These are phyloP conservation scores for Chlorella sp. DNA, from an alignment of 139 green algal genomes.

Conservation along the genomic window DNA sequence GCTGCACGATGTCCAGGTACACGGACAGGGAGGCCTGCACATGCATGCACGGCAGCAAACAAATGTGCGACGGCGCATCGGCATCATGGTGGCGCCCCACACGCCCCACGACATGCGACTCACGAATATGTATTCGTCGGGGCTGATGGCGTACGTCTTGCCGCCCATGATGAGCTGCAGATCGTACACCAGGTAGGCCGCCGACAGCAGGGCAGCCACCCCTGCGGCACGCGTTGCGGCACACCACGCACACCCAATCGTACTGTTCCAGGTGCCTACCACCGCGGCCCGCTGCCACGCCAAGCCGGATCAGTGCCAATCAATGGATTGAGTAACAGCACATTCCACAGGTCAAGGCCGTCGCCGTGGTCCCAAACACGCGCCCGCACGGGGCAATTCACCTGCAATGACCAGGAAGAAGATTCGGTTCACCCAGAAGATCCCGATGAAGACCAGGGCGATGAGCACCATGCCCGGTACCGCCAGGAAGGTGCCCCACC, in stretches of 20 bases:
- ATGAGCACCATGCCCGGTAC: conserved; percentile 19
- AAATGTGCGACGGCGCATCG: too few species aligned
- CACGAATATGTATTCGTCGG: conserved; percentile 13
- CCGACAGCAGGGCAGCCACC: conserved; percentile 43
- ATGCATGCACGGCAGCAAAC: background rate
- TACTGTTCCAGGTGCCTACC: too few species aligned
- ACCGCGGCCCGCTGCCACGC: too few species aligned
- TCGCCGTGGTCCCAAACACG: too few species aligned
- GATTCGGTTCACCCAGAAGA: conserved; percentile 31
- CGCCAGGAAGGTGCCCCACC: conserved; percentile 26
- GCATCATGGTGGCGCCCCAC: too few species aligned
- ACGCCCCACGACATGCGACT: too few species aligned
- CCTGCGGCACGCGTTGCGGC: too few species aligned
- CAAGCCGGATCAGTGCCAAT: too few species aligned
- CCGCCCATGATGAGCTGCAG: conserved; percentile 55
- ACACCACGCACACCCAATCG: too few species aligned
- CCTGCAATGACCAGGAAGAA: conserved; percentile 13
- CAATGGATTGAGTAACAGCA: too few species aligned
- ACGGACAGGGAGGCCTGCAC: background rate
- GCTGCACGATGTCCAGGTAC: conserved; percentile 10
- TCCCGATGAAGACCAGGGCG: conserved; percentile 33
- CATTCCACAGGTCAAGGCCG: too few species aligned
- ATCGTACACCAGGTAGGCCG: conserved; percentile 39
- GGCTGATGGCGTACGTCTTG: conserved; percentile 23
- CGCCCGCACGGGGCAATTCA: too few species aligned